Conservation (phyloP, 257 asterid genomes). For the Leptodermis oblonga region DNA sequence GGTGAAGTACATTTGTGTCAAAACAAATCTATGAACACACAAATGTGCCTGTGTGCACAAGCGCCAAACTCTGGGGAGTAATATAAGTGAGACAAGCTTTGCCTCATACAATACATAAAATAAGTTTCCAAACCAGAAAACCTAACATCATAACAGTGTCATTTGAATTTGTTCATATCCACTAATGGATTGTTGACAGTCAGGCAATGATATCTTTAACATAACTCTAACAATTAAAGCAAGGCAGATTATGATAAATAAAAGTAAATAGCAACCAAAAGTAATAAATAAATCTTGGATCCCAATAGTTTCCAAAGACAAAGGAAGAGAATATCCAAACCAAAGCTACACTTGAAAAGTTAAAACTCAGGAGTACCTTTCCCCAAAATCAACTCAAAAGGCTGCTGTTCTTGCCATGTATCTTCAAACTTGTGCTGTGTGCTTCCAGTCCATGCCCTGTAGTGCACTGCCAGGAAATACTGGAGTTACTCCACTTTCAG, state of each 20-base stretch:
- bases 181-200: not conserved
- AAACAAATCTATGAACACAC: no score
- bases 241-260: not conserved
- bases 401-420: constrained; percentile 94
- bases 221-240: not conserved
- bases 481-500: not conserved
- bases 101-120: not conserved
- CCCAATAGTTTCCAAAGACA: not conserved
- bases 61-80: not conserved
- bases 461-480: constrained; percentile 56
- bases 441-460: constrained; percentile 91
- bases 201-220: not conserved
- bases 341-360: constrained; percentile 1
- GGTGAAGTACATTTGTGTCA: not conserved
- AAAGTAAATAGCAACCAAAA: not conserved
- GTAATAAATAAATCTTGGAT: not conserved
- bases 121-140: not conserved
- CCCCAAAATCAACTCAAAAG: constrained; percentile 83
- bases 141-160: not conserved
- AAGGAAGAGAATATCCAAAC: not conserved
- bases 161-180: not conserved
- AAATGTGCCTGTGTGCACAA: no score
- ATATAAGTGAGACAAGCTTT: not conserved
- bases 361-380: constrained; percentile 53
- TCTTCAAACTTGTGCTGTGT: constrained; percentile 93